Conservation (phyloP, 2,329 filamentous ascomycete species). For the Colletotrichum sansevieriae region DNA sequence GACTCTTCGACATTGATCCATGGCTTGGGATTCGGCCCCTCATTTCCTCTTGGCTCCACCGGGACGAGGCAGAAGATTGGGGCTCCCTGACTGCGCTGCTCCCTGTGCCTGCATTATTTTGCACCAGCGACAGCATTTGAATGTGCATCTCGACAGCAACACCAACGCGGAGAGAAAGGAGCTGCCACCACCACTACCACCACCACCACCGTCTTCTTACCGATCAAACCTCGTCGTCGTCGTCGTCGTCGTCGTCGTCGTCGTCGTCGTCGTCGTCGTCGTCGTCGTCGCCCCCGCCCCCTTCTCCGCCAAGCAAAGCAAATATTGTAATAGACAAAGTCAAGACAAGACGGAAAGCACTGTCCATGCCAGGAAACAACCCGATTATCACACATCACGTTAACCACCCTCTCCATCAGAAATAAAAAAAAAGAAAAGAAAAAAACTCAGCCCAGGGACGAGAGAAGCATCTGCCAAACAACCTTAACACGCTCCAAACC, state of each 20-base stretch:
- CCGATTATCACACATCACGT: no score
- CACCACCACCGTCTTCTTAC: neutral
- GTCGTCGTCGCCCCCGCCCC: neutral
- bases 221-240: neutral
- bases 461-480: conserved; percentile 2
- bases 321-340: conserved; percentile 5
- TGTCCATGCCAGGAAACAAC: no score
- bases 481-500: neutral
- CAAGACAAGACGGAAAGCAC: conserved; percentile 1
- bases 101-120: conserved; percentile 22
- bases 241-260: neutral
- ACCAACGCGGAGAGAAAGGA: neutral
- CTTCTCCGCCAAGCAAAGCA: conserved; percentile 1
- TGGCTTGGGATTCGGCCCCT: conserved; percentile 21
- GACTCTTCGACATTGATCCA: conserved; percentile 3
- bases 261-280: neutral
- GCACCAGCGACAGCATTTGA: conserved; percentile 6
- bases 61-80: conserved; percentile 19
- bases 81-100: neutral
- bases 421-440: neutral
- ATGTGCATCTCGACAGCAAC: conserved; percentile 1
- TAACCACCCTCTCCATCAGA: neutral
- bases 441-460: neutral
- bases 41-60: conserved; percentile 22
- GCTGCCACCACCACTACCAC: neutral